Conservation (phyloP, 768 basidiomycete genomes). For the Lactifluus hygrophoroides region DNA sequence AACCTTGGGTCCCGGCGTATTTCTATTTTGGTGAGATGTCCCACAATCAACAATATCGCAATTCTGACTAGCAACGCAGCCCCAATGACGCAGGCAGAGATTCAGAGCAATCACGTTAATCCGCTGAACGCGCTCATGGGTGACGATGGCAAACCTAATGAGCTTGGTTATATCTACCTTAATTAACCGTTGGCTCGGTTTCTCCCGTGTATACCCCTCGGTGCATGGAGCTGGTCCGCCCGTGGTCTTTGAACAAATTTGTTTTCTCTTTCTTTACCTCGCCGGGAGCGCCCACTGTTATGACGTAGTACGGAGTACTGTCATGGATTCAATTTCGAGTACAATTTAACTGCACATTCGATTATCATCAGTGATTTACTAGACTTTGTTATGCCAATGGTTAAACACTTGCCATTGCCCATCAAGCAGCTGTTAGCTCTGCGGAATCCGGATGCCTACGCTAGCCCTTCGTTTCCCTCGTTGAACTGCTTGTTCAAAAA, state of each 20-base stretch:
- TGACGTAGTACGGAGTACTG: constrained; percentile 10
- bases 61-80: constrained; percentile 26
- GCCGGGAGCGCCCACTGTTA: background rate
- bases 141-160: constrained; percentile 37
- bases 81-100: constrained; percentile 42
- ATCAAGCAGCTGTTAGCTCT: constrained; percentile 68
- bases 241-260: background rate
- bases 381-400: constrained; percentile 24
- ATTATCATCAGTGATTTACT: no score
- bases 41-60: background rate
- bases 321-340: background rate
- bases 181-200: background rate
- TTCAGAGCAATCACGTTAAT: constrained; percentile 38
- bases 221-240: constrained; percentile 1
- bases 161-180: constrained; percentile 46
- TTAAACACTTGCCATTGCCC: constrained; percentile 46
- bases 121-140: constrained; percentile 43
- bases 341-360: no score
- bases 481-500: constrained; percentile 48
- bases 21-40: constrained; percentile 53
- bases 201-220: background rate
- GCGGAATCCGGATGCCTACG: constrained; percentile 52
- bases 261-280: background rate
- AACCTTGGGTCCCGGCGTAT: constrained; percentile 35
- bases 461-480: constrained; percentile 44